A percentile compares a stretch with the other conserved stretches of the same genome.
Evolutionary conservation across 176 grass and related monocot genomes (phyloP).

Genomic region (Ananas comosus): DNA sequence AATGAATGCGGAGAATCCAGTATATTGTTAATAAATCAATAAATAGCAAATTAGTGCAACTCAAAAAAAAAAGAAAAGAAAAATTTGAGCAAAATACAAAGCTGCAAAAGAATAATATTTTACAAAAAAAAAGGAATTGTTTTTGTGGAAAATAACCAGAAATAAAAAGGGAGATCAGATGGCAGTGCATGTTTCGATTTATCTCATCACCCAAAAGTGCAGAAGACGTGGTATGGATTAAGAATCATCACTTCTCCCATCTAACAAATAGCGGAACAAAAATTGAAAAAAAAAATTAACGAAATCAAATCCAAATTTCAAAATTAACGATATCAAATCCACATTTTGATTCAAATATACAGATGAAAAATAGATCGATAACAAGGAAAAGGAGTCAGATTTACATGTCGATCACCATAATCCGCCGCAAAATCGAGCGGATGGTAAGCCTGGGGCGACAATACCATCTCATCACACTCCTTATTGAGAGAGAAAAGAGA

Average conservation of each 20-base stretch:
- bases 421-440: neutral
- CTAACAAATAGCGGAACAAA: neutral
- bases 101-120: too few species aligned
- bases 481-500: too few species aligned
- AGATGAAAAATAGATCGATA: neutral
- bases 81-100: too few species aligned
- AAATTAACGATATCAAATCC: too few species aligned
- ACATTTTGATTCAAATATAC: too few species aligned
- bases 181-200: constrained; percentile 12
- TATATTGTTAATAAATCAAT: too few species aligned
- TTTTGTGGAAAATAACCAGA: too few species aligned
- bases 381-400: constrained; percentile 7
- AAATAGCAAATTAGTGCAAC: too few species aligned
- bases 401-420: constrained; percentile 10
- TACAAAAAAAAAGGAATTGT: too few species aligned
- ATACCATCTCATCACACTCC: constrained; percentile 9
- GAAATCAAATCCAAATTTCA: neutral
- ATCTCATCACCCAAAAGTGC: constrained; percentile 3
- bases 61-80: too few species aligned
- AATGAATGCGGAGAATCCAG: too few species aligned
- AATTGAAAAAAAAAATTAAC: neutral
- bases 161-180: constrained; percentile 14
- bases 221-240: constrained; percentile 4
- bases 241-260: constrained; percentile 8
- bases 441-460: constrained; percentile 23